Conservation (phyloP, 495 filamentous ascomycete species). For the Daldinia caldariorum region DNA sequence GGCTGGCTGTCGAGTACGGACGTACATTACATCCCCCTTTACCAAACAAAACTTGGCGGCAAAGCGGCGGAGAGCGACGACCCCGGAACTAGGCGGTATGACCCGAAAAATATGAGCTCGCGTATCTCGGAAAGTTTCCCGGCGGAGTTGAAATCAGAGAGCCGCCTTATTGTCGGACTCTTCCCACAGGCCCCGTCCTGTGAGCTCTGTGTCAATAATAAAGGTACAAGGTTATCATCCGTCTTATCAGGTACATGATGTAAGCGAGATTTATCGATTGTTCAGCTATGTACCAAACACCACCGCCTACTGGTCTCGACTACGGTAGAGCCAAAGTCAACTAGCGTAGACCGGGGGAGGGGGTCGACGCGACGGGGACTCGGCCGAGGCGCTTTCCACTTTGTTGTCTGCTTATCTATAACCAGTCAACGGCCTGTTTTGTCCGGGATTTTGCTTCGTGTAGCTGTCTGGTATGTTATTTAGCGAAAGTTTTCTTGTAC, state of each 20-base stretch:
- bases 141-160: neutral
- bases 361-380: slow-evolving; percentile 9
- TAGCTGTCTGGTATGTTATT: no score
- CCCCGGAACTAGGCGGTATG: slow-evolving; percentile 9
- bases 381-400: slow-evolving; percentile 16
- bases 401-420: slow-evolving; percentile 31
- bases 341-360: slow-evolving; percentile 17
- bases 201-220: no score
- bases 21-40: neutral
- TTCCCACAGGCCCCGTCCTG: neutral
- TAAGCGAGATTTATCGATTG: neutral
- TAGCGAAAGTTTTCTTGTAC: no score
- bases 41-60: neutral
- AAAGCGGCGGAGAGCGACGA: slow-evolving; percentile 30
- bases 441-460: neutral
- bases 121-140: neutral
- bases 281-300: neutral
- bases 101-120: neutral
- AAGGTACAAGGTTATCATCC: neutral
- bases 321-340: slow-evolving; percentile 4
- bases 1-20: neutral
- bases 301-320: no score
- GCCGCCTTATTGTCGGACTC: neutral
- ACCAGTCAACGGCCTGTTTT: slow-evolving; percentile 29
- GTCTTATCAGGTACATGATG: neutral